A percentile compares a stretch with the other conserved stretches of the same genome.
Conservation (phyloP, 2,329 filamentous ascomycete genomes). For the Calonectria henricotiae region DNA sequence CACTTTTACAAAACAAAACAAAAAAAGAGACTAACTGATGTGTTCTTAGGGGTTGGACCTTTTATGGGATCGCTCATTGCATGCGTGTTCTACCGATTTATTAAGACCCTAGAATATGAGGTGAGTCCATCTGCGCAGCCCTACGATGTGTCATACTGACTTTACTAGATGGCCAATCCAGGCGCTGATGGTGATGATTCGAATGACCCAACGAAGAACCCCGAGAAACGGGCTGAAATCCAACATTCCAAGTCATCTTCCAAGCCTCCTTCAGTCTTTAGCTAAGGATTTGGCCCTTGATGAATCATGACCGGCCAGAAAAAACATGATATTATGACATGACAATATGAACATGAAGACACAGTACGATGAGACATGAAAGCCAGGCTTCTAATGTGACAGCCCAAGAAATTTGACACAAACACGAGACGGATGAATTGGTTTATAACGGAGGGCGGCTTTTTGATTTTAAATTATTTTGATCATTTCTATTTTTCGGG, state of each 20-base stretch:
- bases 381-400: constrained; percentile 28
- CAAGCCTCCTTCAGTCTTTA: constrained; percentile 48
- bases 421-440: neutral
- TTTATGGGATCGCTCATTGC: constrained; percentile 57
- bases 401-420: neutral
- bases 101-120: constrained; percentile 62
- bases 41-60: constrained; percentile 56
- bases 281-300: constrained; percentile 30
- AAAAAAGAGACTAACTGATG: constrained; percentile 23
- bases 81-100: constrained; percentile 60
- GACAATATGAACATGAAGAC: constrained; percentile 12
- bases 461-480: constrained; percentile 11
- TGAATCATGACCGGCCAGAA: neutral
- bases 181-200: constrained; percentile 63
- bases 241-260: constrained; percentile 32
- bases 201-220: constrained; percentile 64
- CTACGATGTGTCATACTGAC: constrained; percentile 1
- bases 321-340: neutral
- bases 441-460: constrained; percentile 1
- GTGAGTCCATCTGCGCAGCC: constrained; percentile 35
- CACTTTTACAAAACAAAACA: neutral
- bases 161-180: constrained; percentile 62
- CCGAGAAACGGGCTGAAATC: constrained; percentile 59
- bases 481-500: constrained; percentile 8
- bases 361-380: constrained; percentile 17